Base-by-base conservation (phyloP, 352 stramenopile species). In the Globisporangium iwayamae region DNA sequence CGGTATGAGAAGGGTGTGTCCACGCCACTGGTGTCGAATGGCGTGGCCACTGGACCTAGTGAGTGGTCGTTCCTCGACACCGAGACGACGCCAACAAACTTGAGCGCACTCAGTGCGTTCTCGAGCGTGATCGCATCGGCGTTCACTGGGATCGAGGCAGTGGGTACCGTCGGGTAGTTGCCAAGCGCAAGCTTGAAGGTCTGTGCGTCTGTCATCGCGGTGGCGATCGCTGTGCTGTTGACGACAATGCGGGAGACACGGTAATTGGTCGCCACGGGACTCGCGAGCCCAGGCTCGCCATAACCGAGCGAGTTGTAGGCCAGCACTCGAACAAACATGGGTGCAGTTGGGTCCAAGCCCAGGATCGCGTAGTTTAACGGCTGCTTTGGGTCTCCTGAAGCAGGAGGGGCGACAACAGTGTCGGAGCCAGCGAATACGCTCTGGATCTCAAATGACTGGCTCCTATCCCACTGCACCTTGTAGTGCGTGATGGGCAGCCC, bases 391-490 rank as follows among this genome's bases (percentile, higher is more conserved):
- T 59, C 10, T 4, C 28, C 67, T 18, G 32, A 28, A 3, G 43
- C 8, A 11, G 25, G 20, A 1, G 25, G 20, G 0, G 68, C 60
- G 38, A 67, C 48, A 46, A 93, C 66, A 3, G 78, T 62, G 3
- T 76, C 73, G 0, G 76, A 86, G 2, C 79, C 84, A 2, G 82
- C 61, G 25, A 81, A 87, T 25, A 89, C 74, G 30, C 74, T 89
- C 64, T 90, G 77, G 56, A 82, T 71, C 38, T 94, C 81, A 69
- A 98, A 98, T 36, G 72, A 78, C 10, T 76, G 67, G 45, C 84
- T 92, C 20, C 85, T 78, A 58, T 98, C 94, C 93, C 94, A 98
- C 71, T 98, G 88, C 8, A 99, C 69, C 30, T 87, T 90, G 76
- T 98, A 99, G 56, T 96, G 81, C n/a, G 83, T 78, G 16, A 98